phyloP scores from a whole-genome alignment of 768 basidiomycete genomes.

The Chiua virens region DNA sequence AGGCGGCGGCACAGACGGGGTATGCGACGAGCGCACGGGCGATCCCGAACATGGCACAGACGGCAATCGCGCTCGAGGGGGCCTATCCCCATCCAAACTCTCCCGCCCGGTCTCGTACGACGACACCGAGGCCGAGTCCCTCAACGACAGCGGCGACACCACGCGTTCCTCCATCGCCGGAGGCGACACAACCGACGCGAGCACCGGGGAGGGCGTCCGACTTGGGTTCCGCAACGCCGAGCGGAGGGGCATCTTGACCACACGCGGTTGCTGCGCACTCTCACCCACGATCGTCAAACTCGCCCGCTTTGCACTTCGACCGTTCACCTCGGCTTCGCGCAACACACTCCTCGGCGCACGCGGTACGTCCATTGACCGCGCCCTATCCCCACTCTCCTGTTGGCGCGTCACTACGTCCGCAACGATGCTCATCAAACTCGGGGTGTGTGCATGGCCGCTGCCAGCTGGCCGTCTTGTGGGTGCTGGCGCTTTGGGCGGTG shows the following conservation, averaged over 20 bases:
- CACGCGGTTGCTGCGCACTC: conserved; percentile 6
- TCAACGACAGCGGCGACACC: background rate
- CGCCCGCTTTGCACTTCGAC: background rate
- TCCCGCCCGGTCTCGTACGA: conserved; percentile 71
- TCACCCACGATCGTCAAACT: background rate
- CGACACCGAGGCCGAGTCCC: conserved; percentile 39
- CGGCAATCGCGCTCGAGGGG: background rate
- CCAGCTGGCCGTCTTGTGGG: background rate
- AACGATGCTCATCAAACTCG: conserved; percentile 67
- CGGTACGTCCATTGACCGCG: conserved; percentile 25
- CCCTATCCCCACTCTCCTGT: conserved; percentile 30
- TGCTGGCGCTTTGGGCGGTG: background rate
- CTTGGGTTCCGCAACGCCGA: conserved; percentile 62
- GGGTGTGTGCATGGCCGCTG: conserved; percentile 2
- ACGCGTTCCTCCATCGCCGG: background rate
- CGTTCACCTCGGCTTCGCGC: background rate
- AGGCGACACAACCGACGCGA: background rate
- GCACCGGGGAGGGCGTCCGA: conserved; percentile 48
- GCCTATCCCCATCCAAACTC: conserved; percentile 35
- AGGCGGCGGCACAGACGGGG: too few relatives aligned
- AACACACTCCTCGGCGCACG: conserved; percentile 18
- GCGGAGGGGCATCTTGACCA: conserved; percentile 50
- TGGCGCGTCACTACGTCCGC: conserved; percentile 57
- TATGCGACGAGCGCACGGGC: too few relatives aligned
- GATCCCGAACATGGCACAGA: background rate